A percentile compares a stretch with the other conserved stretches of the same genome.
phyloP scores from a whole-genome alignment of 371 early-diverging fungal genomes.

The Sporodiniella umbellata region DNA sequence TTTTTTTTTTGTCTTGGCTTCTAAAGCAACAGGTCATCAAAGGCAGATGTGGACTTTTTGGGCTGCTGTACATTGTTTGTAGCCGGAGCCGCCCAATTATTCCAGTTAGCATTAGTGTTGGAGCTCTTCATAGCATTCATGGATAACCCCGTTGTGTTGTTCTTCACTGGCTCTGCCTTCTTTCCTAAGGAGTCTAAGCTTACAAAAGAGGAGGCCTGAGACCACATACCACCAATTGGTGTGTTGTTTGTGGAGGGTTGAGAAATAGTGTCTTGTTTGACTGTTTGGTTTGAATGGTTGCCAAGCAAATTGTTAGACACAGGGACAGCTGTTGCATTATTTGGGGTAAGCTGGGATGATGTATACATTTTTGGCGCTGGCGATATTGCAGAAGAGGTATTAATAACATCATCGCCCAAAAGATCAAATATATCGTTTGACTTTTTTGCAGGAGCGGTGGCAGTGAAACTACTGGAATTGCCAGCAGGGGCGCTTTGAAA shows the following conservation, averaged over 20 bases:
- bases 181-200: slow-evolving; percentile 59
- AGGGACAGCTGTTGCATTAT: slow-evolving; percentile 7
- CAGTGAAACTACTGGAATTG: not conserved
- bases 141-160: slow-evolving; percentile 42
- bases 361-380: slow-evolving; percentile 7
- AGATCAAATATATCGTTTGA: slow-evolving; percentile 39
- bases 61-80: not conserved
- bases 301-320: slow-evolving; percentile 13
- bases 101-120: slow-evolving; percentile 39
- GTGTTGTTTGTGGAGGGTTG: not conserved
- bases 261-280: not conserved
- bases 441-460: slow-evolving; percentile 10
- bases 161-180: slow-evolving; percentile 25
- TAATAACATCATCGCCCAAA: slow-evolving; percentile 33
- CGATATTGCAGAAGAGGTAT: slow-evolving; percentile 4
- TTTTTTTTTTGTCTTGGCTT: not conserved
- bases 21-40: slow-evolving; percentile 43
- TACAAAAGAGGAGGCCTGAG: slow-evolving; percentile 54
- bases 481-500: slow-evolving; percentile 54
- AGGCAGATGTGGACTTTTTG: slow-evolving; percentile 21
- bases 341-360: too few relatives aligned
- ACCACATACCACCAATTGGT: slow-evolving; percentile 51
- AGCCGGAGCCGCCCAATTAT: slow-evolving; percentile 33
- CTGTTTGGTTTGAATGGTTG: not conserved
- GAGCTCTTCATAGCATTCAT: slow-evolving; percentile 58